These are phyloP conservation scores for Aspergillus avenaceus DNA, from an alignment of 495 filamentous ascomycete species.

Conservation along the genomic window DNA sequence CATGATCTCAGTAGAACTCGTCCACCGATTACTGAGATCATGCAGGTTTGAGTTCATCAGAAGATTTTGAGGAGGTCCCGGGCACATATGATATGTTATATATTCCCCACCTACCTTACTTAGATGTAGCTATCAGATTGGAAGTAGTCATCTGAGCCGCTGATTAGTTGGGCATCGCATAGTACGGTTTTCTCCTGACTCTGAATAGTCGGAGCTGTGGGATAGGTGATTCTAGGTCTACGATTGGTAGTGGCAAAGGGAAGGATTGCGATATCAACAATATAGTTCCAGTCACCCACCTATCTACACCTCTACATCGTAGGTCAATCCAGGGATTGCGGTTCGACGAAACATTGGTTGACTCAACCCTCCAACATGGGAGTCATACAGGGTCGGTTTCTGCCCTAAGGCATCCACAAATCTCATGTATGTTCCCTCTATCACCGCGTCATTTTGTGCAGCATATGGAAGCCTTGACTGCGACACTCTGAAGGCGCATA, in stretches of 20 bases:
- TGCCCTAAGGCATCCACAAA: not conserved
- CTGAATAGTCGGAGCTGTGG: not conserved
- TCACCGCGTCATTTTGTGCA: not conserved
- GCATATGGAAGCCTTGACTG: not conserved
- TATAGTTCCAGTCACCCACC: conserved; percentile 5
- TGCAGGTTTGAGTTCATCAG: not conserved
- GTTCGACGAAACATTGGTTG: conserved; percentile 4
- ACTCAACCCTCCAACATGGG: not conserved
- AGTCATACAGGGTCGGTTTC: not conserved
- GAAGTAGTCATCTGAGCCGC: conserved; percentile 8
- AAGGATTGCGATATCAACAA: not conserved
- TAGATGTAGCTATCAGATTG: not conserved
- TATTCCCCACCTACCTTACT: conserved; percentile 1
- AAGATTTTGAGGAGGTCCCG: not conserved
- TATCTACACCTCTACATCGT: not conserved
- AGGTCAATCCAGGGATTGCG: not conserved
- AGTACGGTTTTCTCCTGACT: not conserved
- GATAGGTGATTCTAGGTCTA: not conserved
- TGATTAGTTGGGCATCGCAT: conserved; percentile 12
- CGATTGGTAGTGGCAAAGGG: conserved; percentile 2
- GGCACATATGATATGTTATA: not conserved
- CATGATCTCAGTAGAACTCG: not conserved
- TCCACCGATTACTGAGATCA: not conserved
- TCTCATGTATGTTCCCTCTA: not conserved
- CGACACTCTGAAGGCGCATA: not conserved